Base-by-base conservation (phyloP, 2,329 filamentous ascomycete species). In the Mariannaea elegans region DNA sequence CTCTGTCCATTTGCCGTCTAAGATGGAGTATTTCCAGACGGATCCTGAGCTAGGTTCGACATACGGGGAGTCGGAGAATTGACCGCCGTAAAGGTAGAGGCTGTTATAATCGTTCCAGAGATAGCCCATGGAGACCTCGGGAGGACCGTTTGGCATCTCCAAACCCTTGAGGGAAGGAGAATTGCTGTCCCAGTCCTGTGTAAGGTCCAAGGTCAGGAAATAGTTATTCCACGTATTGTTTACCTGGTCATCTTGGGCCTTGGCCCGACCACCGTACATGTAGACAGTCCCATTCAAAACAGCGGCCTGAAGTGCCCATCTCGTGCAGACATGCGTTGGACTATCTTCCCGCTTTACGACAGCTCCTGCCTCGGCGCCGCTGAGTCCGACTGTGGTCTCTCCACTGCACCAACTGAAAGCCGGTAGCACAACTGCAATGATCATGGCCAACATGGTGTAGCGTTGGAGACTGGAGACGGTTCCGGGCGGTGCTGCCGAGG, bases 281-380 rank as follows among this genome's bases (percentile, higher is more conserved):
- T 92, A 94, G 3, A 93, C 71, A 0, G 90, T 93, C 13, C 90
- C 90, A 65, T 93, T 93, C 14, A 94, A 81, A 32, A 90, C 72
- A 3, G 91, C 87, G 81, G 86, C 84, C 75, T 91, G 88, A 51
- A 88, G 85, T 16, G 84, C 84, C 87, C 87, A 92, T 72, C 89
- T 78, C 53, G 83, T 82, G 70, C 89, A 91, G 13, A 88, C 80
- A 64, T 85, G 78, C 3, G 67, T 68, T 62, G 72, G 50, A 46
- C 73, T 68, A 6, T 60, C 60, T 48, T 71, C 68, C 21, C 72
- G 69, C 31, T 61, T 50, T 2, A 39, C 27, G 34, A 83, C 78
- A 14, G 81, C 72, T n/a, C 80, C 81, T 3, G 83, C 83, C 57
- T 81, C 79, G 46, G 78, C 83, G 27, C 80, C 80, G 63, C 70